Evolutionary conservation across 1,139 yeast genomes (phyloP).

Genomic region (Yamadazyma blattariae): DNA sequence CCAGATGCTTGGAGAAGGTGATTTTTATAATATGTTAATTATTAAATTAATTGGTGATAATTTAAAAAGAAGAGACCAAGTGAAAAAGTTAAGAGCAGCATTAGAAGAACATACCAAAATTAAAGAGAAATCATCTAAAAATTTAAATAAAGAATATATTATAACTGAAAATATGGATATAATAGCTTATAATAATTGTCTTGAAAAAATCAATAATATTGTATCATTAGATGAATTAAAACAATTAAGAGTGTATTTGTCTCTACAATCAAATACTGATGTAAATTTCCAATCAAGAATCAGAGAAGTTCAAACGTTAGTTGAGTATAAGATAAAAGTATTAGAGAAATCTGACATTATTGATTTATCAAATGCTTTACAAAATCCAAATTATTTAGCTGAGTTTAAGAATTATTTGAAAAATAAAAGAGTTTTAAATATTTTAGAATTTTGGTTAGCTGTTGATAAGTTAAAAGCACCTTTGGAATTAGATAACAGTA

Average conservation of each 20-base stretch:
- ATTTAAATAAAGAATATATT: conserved; percentile 10
- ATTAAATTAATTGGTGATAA: conserved; percentile 62
- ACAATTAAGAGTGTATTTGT: conserved; percentile 18
- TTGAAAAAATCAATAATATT: conserved; percentile 23
- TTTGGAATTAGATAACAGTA: conserved; percentile 9
- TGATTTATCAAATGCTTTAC: conserved; percentile 8
- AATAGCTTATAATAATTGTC: conserved; percentile 40
- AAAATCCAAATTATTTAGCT: conserved; percentile 16
- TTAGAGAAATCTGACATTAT: conserved; percentile 10
- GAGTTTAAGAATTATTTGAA: conserved; percentile 60
- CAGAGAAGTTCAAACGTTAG: conserved; percentile 12
- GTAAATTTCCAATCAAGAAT: conserved; percentile 10
- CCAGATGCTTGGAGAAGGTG: conserved; percentile 64
- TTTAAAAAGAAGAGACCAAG: conserved; percentile 73
- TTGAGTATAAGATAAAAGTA: conserved; percentile 10
- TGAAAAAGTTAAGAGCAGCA: conserved; percentile 67
- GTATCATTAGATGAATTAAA: conserved; percentile 20
- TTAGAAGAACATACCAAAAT: conserved; percentile 60
- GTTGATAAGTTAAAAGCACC: conserved; percentile 74
- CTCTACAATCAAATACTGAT: conserved; percentile 18
- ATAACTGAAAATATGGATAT: conserved; percentile 27
- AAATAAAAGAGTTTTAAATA: conserved; percentile 36
- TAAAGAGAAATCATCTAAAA: neutral
- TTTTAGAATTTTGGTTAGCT: conserved; percentile 62
- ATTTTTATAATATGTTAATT: conserved; percentile 68